Percentiles rank a stretch among this genome's conserved stretches.
These are phyloP conservation scores for Tolypocladium guangdongense DNA, from an alignment of 2,329 filamentous ascomycete genomes.

Conservation along the genomic window DNA sequence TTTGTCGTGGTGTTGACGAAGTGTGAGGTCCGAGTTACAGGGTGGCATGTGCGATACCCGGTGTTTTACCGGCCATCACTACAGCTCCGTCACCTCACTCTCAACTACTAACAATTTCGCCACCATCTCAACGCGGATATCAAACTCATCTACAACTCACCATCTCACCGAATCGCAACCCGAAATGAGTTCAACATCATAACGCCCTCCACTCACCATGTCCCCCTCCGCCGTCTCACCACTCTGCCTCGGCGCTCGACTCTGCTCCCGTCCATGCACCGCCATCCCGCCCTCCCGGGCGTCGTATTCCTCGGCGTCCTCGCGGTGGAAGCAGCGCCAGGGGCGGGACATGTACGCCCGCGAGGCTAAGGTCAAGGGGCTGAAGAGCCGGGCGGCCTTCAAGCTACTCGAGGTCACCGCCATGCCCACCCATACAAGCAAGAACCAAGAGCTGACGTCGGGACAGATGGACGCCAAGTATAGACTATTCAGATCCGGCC, in stretches of 20 bases:
- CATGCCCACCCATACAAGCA: background rate
- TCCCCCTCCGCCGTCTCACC: background rate
- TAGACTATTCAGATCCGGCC: constrained; percentile 63
- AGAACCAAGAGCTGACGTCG: background rate
- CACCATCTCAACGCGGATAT: background rate
- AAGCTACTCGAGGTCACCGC: constrained; percentile 74
- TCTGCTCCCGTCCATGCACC: background rate
- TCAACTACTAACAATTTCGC: background rate
- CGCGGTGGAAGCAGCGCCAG: constrained; percentile 76
- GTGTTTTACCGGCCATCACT: background rate
- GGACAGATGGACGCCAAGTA: constrained; percentile 73
- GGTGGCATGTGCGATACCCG: background rate
- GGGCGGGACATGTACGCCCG: constrained; percentile 59
- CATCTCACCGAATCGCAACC: background rate
- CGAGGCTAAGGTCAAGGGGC: constrained; percentile 64
- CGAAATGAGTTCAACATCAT: background rate
- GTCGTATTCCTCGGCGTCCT: constrained; percentile 45
- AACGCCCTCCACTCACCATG: background rate
- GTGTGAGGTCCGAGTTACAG: background rate
- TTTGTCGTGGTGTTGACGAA: background rate
- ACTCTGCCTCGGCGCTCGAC: background rate
- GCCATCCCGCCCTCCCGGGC: background rate
- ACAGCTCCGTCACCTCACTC: background rate
- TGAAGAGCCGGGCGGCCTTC: constrained; percentile 88
- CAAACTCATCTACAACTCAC: background rate